Evolutionary conservation across 768 basidiomycete species (phyloP), one percentile per base, ranked within the genome.

Genomic region (Pulveroboletus sp.): DNA sequence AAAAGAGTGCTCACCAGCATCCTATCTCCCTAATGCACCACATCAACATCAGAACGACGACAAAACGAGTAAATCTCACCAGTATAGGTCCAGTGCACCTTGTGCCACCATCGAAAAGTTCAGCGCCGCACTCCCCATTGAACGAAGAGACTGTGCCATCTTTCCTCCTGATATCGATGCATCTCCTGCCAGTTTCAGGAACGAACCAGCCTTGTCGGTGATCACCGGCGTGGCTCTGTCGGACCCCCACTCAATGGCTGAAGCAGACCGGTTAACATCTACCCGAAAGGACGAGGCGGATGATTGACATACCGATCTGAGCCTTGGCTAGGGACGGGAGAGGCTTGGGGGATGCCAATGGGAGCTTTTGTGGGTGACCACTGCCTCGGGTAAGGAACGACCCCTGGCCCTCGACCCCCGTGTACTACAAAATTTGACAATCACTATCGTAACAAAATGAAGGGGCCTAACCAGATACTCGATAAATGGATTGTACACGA

Each of bases 401-500:
- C 19, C 94, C 94, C 46, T 84, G 81, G 11, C 85, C 87, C 67
- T 82, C 80, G 36, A 87, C 70, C 6, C 83, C 94, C 13, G 84
- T 85, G 71, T 92, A 95, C 82, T 86, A 50, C 4, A 3, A 43
- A 12, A 16, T 17, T 36, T 13, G 9, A 47, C 16, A 41, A 21
- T 13, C 2, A 4, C 16, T 31, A n/a, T 34, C 36, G 10, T 43
- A 17, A 42, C 29, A 1, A 36, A 12, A 12, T 14, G 2, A 23
- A 3, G 25, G 25, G 37, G 24, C 8, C 58, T 55, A 47, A 88
- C 87, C 45, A 95, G 75, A 44, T 94, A 82, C 53, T 91, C 80
- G 45, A 94, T 77, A 77, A 93, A 94, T 0, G 94, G 94, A 63
- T 94, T 94, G 73, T 84, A 95, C 52, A 97, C 85, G 34, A 98